Conservation (phyloP, 257 asterid species). For the Solanum appendiculatum region DNA sequence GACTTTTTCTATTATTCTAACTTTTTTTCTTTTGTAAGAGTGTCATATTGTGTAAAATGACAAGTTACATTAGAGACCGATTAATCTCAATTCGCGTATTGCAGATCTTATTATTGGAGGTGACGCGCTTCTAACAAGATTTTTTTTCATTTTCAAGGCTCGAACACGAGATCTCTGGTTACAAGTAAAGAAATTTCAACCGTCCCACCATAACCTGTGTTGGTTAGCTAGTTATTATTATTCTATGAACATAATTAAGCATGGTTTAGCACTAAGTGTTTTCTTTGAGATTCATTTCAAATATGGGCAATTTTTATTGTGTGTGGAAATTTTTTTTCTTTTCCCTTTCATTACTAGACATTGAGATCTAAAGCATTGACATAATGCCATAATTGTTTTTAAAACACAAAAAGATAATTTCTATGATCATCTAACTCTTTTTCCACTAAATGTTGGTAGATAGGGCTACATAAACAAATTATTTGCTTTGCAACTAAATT, state of each 20-base stretch:
- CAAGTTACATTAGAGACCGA: not conserved
- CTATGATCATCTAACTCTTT: not conserved
- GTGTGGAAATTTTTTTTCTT: not conserved
- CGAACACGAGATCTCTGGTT: not conserved
- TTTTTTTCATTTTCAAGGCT: not conserved
- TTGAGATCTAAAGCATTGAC: not conserved
- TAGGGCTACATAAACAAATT: not conserved
- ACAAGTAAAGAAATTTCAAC: not conserved
- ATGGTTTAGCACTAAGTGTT: not conserved
- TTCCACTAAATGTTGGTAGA: not conserved
- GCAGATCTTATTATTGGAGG: not conserved
- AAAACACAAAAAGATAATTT: not conserved
- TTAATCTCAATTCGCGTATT: not conserved
- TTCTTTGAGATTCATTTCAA: not conserved
- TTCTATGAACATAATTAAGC: not conserved
- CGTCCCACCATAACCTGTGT: not conserved
- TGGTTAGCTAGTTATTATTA: not conserved
- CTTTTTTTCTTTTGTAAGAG: not conserved
- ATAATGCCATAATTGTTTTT: not conserved
- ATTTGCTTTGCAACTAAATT: not conserved
- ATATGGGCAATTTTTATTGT: not conserved
- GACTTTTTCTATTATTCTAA: not conserved
- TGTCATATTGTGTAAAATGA: not conserved
- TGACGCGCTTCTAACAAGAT: too few species aligned
- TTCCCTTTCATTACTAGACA: not conserved